Evolutionary conservation across 257 asterid genomes (phyloP).

Genomic region (Nicotiana tabacum): DNA sequence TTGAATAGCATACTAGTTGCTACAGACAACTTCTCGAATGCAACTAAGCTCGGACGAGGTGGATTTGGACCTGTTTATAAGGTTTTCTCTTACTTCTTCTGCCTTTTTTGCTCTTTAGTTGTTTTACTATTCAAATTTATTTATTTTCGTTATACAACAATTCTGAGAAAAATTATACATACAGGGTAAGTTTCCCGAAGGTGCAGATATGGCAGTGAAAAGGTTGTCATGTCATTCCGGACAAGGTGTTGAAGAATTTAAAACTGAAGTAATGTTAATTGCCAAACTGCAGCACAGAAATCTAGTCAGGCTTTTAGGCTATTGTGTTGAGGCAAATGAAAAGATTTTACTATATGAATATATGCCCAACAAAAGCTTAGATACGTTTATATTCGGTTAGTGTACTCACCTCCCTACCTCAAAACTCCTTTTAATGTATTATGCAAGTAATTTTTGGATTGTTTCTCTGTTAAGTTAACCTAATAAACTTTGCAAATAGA

Average conservation of each 20-base stretch:
- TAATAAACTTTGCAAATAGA: not conserved
- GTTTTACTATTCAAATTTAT: not conserved
- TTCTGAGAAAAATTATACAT: not conserved
- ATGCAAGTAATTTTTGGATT: not conserved
- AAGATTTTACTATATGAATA: conserved; percentile 39
- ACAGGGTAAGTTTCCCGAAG: conserved; percentile 39
- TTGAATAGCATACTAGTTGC: conserved; percentile 37
- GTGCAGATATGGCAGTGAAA: conserved; percentile 40
- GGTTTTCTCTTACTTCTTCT: conserved; percentile 14
- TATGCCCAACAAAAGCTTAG: conserved; percentile 48
- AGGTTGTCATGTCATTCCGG: conserved; percentile 30
- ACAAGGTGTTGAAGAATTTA: conserved; percentile 44
- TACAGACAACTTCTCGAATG: conserved; percentile 45
- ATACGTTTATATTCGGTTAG: conserved; percentile 40
- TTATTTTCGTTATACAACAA: not conserved
- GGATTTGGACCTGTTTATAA: conserved; percentile 69
- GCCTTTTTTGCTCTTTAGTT: not conserved
- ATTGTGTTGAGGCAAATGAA: conserved; percentile 33
- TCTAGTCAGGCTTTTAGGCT: conserved; percentile 43
- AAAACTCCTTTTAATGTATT: not conserved
- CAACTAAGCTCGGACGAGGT: conserved; percentile 55
- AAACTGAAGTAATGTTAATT: conserved; percentile 36
- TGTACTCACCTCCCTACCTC: not conserved
- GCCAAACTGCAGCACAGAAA: conserved; percentile 50
- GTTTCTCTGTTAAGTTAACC: not conserved